phyloP scores from a whole-genome alignment of 1,139 yeast genomes.

The Blastobotrys ciferrii region DNA sequence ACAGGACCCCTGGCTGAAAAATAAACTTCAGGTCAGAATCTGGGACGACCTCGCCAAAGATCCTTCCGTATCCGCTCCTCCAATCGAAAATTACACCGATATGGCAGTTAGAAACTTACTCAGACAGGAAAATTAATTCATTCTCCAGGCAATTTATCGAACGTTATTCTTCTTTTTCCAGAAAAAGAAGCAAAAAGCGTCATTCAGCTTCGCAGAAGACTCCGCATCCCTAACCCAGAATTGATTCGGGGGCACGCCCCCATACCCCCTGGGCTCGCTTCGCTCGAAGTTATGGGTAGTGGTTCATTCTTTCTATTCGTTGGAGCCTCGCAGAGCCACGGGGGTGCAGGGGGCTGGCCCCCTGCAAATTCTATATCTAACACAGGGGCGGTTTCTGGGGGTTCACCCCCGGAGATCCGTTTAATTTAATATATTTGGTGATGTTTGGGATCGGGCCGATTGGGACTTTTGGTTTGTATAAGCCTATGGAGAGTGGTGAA shows the following conservation, averaged over 20 bases:
- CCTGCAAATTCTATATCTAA: background rate
- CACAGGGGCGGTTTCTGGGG: no score
- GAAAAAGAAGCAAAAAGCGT: no score
- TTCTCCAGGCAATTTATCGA: no score
- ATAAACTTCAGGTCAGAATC: constrained; percentile 16
- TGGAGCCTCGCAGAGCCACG: no score
- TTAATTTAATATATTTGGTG: no score
- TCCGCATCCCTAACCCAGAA: no score
- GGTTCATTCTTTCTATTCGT: no score
- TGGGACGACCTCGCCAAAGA: constrained; percentile 22
- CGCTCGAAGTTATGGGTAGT: no score
- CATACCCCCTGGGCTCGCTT: no score
- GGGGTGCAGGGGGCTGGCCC: background rate
- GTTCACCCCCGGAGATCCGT: no score
- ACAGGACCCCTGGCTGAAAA: constrained; percentile 18
- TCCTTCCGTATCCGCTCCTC: constrained; percentile 17
- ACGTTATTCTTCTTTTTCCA: background rate
- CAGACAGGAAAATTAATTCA: background rate
- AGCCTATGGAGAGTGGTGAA: background rate
- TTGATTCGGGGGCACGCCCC: no score
- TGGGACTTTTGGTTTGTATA: background rate
- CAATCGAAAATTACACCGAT: constrained; percentile 12
- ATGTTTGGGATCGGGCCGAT: background rate
- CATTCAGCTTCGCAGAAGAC: no score
- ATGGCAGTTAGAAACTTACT: constrained; percentile 16